Evolutionary conservation across 371 early-diverging fungal genomes (phyloP), one percentile per base, ranked within the genome.

Genomic region (Actinomortierella ambigua): DNA sequence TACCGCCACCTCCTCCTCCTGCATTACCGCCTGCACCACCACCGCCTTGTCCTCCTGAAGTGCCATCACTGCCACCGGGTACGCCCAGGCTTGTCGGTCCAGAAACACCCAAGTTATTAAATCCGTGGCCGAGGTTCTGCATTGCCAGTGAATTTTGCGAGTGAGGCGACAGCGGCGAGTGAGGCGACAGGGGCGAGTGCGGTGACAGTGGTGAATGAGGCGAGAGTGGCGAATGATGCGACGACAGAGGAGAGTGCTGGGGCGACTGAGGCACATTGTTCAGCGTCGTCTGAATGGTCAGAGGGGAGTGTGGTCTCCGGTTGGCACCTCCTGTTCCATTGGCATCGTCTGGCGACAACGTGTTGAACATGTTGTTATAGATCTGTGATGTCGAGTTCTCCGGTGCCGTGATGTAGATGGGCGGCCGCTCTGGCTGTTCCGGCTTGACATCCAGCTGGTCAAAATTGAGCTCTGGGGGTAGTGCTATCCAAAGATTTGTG

Each of bases 361-460:
- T 54, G 40, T 56, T 76, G 60, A 63, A 63, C 69, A 62, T 76
- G 59, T 61, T 62, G 47, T 61, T 62, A 52, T 66, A 73, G 52
- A 67, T 70, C 49, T 63, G 68, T 23, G 63, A 68, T 1, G 68
- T 59, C 13, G 67, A 58, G n/a, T 61, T 75, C 50, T 83, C 85
- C 22, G 84, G 84, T 17, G 82, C 81, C 6, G 85, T 85, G 56
- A 85, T 79, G 54, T 82, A 84, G 58, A 85, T 88, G 6, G 85
- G 81, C 24, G 87, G 84, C 43, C 81, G 77, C 39, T 85, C 84
- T 17, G 66, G 70, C 11, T 34, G 34, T 53, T 79, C 79, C 0
- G 69, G 61, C 68, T 78, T 76, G 65, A 76, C 65, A 49, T 69
- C 76, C 61, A 73, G 69, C 44, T 68, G 73, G 46, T 84, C 82